These are phyloP conservation scores for Neurospora sp. DNA, from an alignment of 495 filamentous ascomycete genomes.

Conservation along the genomic window DNA sequence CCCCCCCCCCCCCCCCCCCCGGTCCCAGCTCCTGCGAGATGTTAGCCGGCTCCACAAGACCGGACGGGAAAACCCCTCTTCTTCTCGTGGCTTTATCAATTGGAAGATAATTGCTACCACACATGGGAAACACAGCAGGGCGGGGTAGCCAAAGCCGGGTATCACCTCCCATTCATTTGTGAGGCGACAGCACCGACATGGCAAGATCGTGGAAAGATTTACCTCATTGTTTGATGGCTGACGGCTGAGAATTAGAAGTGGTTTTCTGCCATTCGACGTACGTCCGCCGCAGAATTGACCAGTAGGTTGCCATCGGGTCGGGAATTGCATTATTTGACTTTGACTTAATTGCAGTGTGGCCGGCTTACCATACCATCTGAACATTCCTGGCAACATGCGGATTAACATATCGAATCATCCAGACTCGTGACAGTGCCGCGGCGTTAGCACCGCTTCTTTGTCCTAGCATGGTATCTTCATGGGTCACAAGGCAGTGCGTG, in stretches of 20 bases:
- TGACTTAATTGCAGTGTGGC: background rate
- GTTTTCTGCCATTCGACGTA: background rate
- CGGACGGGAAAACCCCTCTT: background rate
- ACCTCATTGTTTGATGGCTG: background rate
- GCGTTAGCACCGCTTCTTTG: background rate
- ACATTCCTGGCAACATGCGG: background rate
- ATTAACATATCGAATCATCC: background rate
- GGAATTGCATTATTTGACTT: background rate
- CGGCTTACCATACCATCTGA: background rate
- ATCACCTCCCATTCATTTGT: background rate
- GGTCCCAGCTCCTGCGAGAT: background rate
- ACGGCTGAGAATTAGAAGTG: background rate
- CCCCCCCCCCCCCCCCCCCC: conserved; percentile 5
- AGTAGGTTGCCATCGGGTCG: background rate
- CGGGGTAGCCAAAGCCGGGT: background rate
- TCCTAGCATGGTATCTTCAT: background rate
- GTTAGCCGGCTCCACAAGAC: background rate
- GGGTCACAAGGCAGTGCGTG: background rate
- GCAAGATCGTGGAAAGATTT: background rate
- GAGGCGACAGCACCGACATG: background rate
- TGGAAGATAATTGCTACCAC: background rate
- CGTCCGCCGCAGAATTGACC: background rate
- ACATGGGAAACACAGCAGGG: background rate
- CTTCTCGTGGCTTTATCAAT: background rate
- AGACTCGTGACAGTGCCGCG: background rate